Evolutionary conservation across 2,329 filamentous ascomycete species (phyloP), one percentile per base, ranked within the genome.

Genomic region (Xylariales sp.): DNA sequence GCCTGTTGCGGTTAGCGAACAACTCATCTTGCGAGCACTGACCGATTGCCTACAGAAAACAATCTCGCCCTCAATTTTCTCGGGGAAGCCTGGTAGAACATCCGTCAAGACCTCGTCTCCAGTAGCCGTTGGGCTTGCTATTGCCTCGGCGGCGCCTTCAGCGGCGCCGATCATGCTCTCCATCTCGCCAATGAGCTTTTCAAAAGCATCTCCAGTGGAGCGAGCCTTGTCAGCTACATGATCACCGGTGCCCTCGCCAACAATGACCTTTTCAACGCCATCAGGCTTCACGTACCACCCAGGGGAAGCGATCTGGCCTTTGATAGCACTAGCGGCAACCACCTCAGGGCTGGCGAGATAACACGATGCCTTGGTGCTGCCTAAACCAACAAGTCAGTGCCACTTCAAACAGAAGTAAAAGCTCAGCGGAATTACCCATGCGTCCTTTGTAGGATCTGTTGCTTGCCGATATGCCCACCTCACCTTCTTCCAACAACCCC

Each of bases 391-490:
- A n/a, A n/a, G n/a, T n/a, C n/a, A n/a, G n/a, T n/a, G n/a, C n/a
- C n/a, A n/a, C n/a, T n/a, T n/a, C n/a, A n/a, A n/a, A n/a, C n/a
- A n/a, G n/a, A n/a, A n/a, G n/a, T n/a, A n/a, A n/a, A n/a, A n/a
- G n/a, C n/a, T n/a, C n/a, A n/a, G n/a, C n/a, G n/a, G n/a, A n/a
- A n/a, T n/a, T n/a, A n/a, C 90, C 90, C 86, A 96, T 94, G 3
- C 90, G 80, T 0, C 89, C 90, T 63, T 90, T 89, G 71, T 90
- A 96, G 62, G 95, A 95, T 9, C 90, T 74, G 69, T 96, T 96
- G 38, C 74, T 82, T 0, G 88, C 87, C 46, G 75, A 82, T 51
- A 96, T 90, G 16, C 89, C 89, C 8, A 89, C 81, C 65, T 96
- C 89, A n/a, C 86, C 88, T 2, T 78, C 74, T 60, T 96, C 83